Base-by-base conservation (phyloP, 352 stramenopile species). In the Pilasporangium apinafurcum region DNA sequence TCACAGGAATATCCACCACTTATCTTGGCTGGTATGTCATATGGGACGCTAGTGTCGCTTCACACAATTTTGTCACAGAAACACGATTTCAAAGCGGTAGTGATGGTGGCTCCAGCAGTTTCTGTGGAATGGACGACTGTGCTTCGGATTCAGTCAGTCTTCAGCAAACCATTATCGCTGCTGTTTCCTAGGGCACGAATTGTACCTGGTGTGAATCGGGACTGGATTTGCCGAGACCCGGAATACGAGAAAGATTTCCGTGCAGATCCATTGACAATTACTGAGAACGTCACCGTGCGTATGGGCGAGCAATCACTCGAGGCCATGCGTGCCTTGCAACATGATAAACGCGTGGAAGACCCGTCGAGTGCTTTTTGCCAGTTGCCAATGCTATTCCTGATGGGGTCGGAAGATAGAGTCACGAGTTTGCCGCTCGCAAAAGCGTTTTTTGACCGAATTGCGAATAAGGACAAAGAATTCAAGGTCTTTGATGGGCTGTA, bases 381-480 rank as follows among this genome's bases (percentile, higher is more conserved):
- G 14, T 14, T 43, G 5, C 50, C 50, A 14, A 37, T 58, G 13
- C 37, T 58, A 45, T 52, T 78, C 14, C 36, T 83, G 18, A 66
- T 77, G 49, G 70, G 70, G 7, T 62, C 64, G 8, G 41, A 60
- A 22, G 70, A 83, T 36, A 71, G 77, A 35, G 59, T 80, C 20
- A 76, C 65, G 36, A 79, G 60, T 44, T 40, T 80, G 5, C 51
- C 59, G 14, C 20, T 72, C n/a, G 70, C 69, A 3, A 25, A 65
- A 22, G 39, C 59, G 26, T 89, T 89, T 32, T 65, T 69, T 38
- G 44, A 37, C 5, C 59, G 66, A 12, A 28, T 72, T 18, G 56
- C 53, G 0, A 74, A 40, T 36, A 46, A 26, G 3, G 72, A 86
- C 65, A 89, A 89, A 51, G 54, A 69, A 32, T 61, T 86, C 37